These are phyloP conservation scores for Thermothielavioides terrestris DNA, from an alignment of 495 filamentous ascomycete genomes.

Conservation along the genomic window DNA sequence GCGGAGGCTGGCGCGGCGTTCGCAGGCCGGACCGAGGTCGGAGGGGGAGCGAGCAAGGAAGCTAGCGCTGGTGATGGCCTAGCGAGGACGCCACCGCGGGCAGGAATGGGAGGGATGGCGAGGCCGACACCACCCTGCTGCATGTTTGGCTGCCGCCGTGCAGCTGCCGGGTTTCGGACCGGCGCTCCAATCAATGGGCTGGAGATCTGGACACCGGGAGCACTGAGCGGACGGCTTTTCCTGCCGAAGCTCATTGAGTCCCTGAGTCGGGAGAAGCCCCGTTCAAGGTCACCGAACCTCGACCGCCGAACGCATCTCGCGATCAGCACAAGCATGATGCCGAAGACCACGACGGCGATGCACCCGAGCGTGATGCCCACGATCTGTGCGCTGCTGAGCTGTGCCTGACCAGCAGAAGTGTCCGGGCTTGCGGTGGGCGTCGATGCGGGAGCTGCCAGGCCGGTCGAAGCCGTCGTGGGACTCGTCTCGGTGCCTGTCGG, in stretches of 20 bases:
- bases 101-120: constrained; percentile 23
- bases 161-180: constrained; percentile 13
- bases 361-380: constrained; percentile 41
- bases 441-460: constrained; percentile 4
- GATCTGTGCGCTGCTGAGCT: constrained; percentile 33
- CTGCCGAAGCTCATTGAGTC: constrained; percentile 24
- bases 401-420: neutral
- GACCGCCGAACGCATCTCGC: constrained; percentile 31
- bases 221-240: constrained; percentile 6
- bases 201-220: constrained; percentile 25
- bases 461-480: constrained; percentile 10
- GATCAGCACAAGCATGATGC: constrained; percentile 33
- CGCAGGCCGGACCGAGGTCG: neutral
- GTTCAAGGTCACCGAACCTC: constrained; percentile 29
- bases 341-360: constrained; percentile 30
- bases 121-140: constrained; percentile 28
- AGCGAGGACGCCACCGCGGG: neutral
- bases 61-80: neutral
- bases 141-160: constrained; percentile 11
- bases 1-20: neutral
- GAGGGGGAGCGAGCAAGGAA: neutral
- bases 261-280: constrained; percentile 29
- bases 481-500: constrained; percentile 8
- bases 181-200: constrained; percentile 25
- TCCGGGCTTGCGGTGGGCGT: constrained; percentile 3